Conservation (phyloP, 2,329 filamentous ascomycete genomes). For the Clonostachys byssicola region DNA sequence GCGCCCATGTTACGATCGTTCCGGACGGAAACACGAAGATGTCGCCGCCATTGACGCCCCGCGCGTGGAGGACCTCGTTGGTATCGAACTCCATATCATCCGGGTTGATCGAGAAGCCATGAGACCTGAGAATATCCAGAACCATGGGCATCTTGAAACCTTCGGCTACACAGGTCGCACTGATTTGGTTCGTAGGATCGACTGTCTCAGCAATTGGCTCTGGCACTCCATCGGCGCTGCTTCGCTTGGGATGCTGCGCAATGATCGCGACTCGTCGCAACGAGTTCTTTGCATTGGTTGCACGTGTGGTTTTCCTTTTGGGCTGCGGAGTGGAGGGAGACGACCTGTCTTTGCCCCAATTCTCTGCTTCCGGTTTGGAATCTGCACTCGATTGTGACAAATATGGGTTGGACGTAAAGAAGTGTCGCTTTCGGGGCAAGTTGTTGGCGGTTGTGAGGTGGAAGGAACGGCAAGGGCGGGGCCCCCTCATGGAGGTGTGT, state of each 20-base stretch:
- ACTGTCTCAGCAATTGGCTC: too few relatives aligned
- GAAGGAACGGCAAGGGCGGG: constrained; percentile 28
- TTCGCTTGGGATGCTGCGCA: constrained; percentile 59
- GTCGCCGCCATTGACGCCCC: constrained; percentile 66
- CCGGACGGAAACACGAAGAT: constrained; percentile 95
- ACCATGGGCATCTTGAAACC: constrained; percentile 61
- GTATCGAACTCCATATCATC: constrained; percentile 57
- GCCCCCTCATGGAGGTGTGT: constrained; percentile 15
- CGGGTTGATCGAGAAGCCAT: constrained; percentile 59
- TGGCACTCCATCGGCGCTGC: constrained; percentile 19
- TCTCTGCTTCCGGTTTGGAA: constrained; percentile 9
- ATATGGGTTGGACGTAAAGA: constrained; percentile 63
- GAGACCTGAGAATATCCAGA: constrained; percentile 49
- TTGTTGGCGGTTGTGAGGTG: constrained; percentile 37
- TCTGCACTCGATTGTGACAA: constrained; percentile 34
- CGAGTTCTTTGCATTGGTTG: constrained; percentile 60
- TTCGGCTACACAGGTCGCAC: constrained; percentile 59
- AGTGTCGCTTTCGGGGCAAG: constrained; percentile 52
- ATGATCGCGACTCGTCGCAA: constrained; percentile 82
- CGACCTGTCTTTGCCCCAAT: constrained; percentile 9
- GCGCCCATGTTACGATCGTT: constrained; percentile 87
- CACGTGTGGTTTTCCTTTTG: constrained; percentile 42
- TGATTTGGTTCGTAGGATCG: constrained; percentile 34
- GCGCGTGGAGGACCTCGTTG: constrained; percentile 59
- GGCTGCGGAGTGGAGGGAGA: constrained; percentile 9